Base-by-base conservation (phyloP, 2,329 filamentous ascomycete genomes). In the Clonostachys solani region DNA sequence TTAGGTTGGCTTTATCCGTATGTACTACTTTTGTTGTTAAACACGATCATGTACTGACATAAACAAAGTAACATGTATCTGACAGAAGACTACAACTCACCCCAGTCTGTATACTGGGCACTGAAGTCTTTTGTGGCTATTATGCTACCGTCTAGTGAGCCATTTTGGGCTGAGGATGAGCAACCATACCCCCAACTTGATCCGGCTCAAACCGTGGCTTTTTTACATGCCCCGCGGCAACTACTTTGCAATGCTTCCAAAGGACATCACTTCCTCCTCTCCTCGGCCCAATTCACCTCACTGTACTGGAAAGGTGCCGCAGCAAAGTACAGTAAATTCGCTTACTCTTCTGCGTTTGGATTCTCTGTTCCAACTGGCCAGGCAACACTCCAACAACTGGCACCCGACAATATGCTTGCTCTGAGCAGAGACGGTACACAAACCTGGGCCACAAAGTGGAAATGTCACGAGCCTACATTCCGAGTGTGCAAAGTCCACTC, bases 41-140 rank as follows among this genome's bases (percentile, higher is more conserved):
- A 23, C n/a, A n/a, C 29, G 33, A n/a, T 12, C 36, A n/a, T n/a
- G 3, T n/a, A n/a, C 12, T 5, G 33, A 5, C 15, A 18, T 2
- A 5, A 2, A 13, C 15, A 7, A 7, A 49, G 12, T 6, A 2
- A 80, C 51, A 77, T 78, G 71, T 80, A 72, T 52, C 69, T 80
- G 66, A 63, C 65, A 35, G 77, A 81, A 54, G 73, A 78, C 51
- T 80, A 81, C 56, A 80, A 80, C 54, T 80, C 77, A 2, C 75
- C 77, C 0, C 77, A 80, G 49, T 80, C 75, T 0, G 64, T 69
- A 0, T 81, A 80, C 53, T 80, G 77, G 77, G 71, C 67, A 8
- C 57, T 80, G 18, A 80, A 80, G 48, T 69, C 71, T 0, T 67
- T 80, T 4, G 59, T 77, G 1, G 66, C 64, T 0, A 56, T 77